Percentiles rank a stretch among this genome's conserved stretches.
Conservation (phyloP, 2,329 filamentous ascomycete species). For the Cordyceps tenuipes region DNA sequence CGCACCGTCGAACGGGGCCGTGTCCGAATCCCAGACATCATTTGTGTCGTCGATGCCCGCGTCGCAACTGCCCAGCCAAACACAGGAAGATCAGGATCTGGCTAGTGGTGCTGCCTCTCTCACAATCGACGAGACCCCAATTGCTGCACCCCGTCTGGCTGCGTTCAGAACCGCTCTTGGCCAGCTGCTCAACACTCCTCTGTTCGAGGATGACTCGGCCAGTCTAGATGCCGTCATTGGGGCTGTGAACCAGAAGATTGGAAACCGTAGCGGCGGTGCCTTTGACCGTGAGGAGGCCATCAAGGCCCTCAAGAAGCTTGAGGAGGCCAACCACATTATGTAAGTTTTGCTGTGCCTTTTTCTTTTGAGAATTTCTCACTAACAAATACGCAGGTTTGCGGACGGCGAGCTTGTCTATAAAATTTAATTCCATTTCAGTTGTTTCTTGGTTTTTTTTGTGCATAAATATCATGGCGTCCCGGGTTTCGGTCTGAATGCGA, state of each 20-base stretch:
- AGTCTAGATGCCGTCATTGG: slow-evolving; percentile 65
- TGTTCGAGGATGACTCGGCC: slow-evolving; percentile 86
- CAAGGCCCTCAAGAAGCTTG: slow-evolving; percentile 70
- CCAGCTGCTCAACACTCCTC: slow-evolving; percentile 66
- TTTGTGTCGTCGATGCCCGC: slow-evolving; percentile 73
- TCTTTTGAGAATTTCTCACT: slow-evolving; percentile 12
- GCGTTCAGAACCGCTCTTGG: slow-evolving; percentile 76
- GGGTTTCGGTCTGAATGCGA: neutral
- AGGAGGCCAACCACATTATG: slow-evolving; percentile 86
- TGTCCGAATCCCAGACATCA: slow-evolving; percentile 45
- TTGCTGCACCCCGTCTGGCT: slow-evolving; percentile 55
- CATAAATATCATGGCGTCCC: slow-evolving; percentile 5
- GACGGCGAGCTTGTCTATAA: slow-evolving; percentile 62
- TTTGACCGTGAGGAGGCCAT: slow-evolving; percentile 69
- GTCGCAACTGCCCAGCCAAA: slow-evolving; percentile 54
- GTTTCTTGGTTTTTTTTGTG: neutral
- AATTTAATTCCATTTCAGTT: slow-evolving; percentile 37
- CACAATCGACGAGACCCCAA: slow-evolving; percentile 37
- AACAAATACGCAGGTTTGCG: slow-evolving; percentile 33
- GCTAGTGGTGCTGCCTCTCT: slow-evolving; percentile 33
- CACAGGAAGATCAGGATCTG: slow-evolving; percentile 35
- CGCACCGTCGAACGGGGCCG: slow-evolving; percentile 28
- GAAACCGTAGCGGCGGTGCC: slow-evolving; percentile 39
- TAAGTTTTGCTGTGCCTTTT: slow-evolving; percentile 39
- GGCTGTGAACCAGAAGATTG: slow-evolving; percentile 69